Conservation (phyloP, 768 basidiomycete genomes). For the Phanerochaete carnosa region DNA sequence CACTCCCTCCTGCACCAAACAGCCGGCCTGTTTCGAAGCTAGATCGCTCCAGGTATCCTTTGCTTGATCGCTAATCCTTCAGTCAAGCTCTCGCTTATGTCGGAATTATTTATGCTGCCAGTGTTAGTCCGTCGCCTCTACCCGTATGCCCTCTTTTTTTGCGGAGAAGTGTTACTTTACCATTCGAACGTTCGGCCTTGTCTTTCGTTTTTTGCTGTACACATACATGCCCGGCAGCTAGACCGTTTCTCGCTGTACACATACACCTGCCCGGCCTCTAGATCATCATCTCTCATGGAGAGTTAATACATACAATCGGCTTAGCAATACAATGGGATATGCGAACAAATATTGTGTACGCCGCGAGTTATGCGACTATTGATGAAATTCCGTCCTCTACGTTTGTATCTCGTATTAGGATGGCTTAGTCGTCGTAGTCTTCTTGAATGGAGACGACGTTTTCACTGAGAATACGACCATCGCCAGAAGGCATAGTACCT, state of each 20-base stretch:
- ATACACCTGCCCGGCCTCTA: too few species aligned
- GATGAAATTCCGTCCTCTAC: too few species aligned
- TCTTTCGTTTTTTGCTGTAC: not conserved
- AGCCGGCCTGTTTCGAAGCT: slow-evolving; percentile 22
- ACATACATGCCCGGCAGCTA: too few species aligned
- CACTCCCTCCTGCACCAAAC: slow-evolving; percentile 15
- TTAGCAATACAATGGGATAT: not conserved
- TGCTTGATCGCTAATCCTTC: slow-evolving; percentile 12
- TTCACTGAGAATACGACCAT: slow-evolving; percentile 33
- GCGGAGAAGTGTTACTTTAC: not conserved
- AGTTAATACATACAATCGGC: not conserved
- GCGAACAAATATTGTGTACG: not conserved
- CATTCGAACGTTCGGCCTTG: not conserved
- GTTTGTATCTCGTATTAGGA: too few species aligned
- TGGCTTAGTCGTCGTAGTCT: not conserved
- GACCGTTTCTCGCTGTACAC: too few species aligned
- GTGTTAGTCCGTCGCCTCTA: not conserved
- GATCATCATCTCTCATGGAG: too few species aligned
- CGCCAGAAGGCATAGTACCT: slow-evolving; percentile 32
- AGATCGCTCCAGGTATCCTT: slow-evolving; percentile 30
- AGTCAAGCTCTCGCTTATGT: not conserved
- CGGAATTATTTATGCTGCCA: not conserved
- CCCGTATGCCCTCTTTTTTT: not conserved
- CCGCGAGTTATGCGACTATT: too few species aligned
- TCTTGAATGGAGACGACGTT: slow-evolving; percentile 5